Evolutionary conservation across 2,329 filamentous ascomycete species (phyloP), one percentile per base, ranked within the genome.

Genomic region (Sphaerulina populicola): DNA sequence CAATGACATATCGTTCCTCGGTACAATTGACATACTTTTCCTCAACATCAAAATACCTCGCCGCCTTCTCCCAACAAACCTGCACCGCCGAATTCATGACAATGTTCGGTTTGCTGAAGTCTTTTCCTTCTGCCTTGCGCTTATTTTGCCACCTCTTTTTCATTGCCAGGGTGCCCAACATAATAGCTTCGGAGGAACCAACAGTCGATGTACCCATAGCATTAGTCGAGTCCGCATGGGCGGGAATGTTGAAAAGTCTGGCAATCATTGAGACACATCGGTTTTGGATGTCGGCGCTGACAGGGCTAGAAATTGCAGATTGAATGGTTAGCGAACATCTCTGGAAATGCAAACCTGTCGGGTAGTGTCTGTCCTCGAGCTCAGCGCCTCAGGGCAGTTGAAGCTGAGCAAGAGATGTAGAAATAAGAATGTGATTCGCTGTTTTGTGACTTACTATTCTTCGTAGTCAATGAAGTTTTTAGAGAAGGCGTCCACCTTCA

Each of bases 71-170:
- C 90, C 90, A 96, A 77, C 89, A 95, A 37, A 96, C 91, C 72
- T 97, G 91, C 2, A 96, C 91, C 30, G 91, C 90, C 23, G 87
- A 88, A 62, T 87, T 93, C 91, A 97, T 96, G 75, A 97, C 74
- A 55, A 97, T 84, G 72, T 97, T 97, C 49, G 91, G 91, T 40
- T 79, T 78, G 56, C 89, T 86, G 54, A 69, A 79, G 49, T 88
- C 79, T 74, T 94, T 93, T 55, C 89, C 90, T 61, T 81, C 86
- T 4, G 86, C 88, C 67, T 85, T 80, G 62, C 88, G 83, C 72
- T 83, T 83, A 69, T 93, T 89, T 74, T 87, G 83, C 91, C 91
- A 97, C 63, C 85, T 81, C 74, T 84, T 88, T 80, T 96, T 96
- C 89, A 96, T 95, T 61, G 90, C 90, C 33, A 96, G 74, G 6